Evolutionary conservation across 805 yeast genomes (phyloP).

Genomic region (Hanseniaspora taiwanica): DNA sequence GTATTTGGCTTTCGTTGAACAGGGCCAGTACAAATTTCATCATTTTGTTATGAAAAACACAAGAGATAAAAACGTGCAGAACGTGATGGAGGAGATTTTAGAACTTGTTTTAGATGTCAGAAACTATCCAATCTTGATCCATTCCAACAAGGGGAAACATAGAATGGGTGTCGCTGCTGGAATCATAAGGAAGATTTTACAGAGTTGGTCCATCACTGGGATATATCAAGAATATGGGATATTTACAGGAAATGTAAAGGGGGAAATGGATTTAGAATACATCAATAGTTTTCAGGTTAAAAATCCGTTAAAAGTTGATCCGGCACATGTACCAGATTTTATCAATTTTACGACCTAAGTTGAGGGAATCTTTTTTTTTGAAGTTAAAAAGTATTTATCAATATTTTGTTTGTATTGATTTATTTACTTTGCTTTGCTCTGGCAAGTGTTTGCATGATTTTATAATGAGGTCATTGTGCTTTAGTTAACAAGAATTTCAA

Average conservation of each 20-base stretch:
- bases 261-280: slow-evolving; percentile 81
- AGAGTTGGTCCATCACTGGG: slow-evolving; percentile 90
- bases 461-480: too few species aligned
- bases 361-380: not conserved
- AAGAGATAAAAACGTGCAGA: slow-evolving; percentile 58
- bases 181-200: slow-evolving; percentile 67
- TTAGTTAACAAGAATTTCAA: too few species aligned
- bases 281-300: slow-evolving; percentile 35
- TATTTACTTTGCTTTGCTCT: too few species aligned
- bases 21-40: slow-evolving; percentile 39
- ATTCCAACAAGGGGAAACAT: slow-evolving; percentile 96
- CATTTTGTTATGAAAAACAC: slow-evolving; percentile 56
- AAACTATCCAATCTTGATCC: slow-evolving; percentile 79
- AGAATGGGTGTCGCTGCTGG: slow-evolving; percentile 92
- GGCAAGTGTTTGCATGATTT: too few species aligned
- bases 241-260: slow-evolving; percentile 79
- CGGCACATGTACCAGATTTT: not conserved
- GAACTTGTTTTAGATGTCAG: slow-evolving; percentile 43
- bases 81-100: slow-evolving; percentile 43
- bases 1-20: slow-evolving; percentile 55
- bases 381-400: not conserved
- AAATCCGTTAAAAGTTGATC: slow-evolving; percentile 2
- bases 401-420: not conserved
- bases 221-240: slow-evolving; percentile 87
- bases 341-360: not conserved